Base-by-base conservation (phyloP, 192 early-diverging fungal species). In the Martensiomyces pterosporus region DNA sequence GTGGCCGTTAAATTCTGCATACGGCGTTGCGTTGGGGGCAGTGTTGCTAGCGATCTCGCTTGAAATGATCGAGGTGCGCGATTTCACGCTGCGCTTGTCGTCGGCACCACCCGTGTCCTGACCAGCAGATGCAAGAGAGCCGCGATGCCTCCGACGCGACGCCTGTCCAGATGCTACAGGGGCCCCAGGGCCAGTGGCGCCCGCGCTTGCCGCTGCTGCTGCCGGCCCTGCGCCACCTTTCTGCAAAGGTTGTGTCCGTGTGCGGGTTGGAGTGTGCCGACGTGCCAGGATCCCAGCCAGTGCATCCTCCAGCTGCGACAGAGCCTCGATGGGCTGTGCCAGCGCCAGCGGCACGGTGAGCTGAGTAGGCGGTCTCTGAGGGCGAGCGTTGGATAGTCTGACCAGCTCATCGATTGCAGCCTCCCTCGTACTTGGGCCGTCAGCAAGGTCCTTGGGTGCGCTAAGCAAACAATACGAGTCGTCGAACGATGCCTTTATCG, bases 201-300 rank as follows among this genome's bases (percentile, higher is more conserved):
- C 36, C 8, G 61, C 24, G n/a, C n/a, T n/a, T n/a, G n/a, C n/a
- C n/a, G 53, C 18, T 13, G 44, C 14, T 8, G 53, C 32, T 34
- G 48, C 25, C 21, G 58, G 49, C 52, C 58, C 65, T 64, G 63
- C 69, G 58, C 69, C 62, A 65, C 37, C 37, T 43, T 36, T 56
- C 37, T 47, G 54, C 15, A 18, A 24, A 33, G 25, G 46, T 36
- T 50, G 49, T 25, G 39, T 44, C 9, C 46, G 53, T 35, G 63
- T 57, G 54, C 63, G 63, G 50, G 57, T 73, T 14, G 69, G 69
- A 18, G 65, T 55, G 33, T 53, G 59, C 19, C 70, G 70, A 4
- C 70, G 70, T n/a, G 53, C 26, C 33, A 66, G 27, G 23, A 66
- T 57, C 17, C 58, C 47, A 43, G 44, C 36, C 26, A 74, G 63